Evolutionary conservation across 129 eudicot species (phyloP), one percentile per base, ranked within the genome.

Genomic region (Lactuca saligna): DNA sequence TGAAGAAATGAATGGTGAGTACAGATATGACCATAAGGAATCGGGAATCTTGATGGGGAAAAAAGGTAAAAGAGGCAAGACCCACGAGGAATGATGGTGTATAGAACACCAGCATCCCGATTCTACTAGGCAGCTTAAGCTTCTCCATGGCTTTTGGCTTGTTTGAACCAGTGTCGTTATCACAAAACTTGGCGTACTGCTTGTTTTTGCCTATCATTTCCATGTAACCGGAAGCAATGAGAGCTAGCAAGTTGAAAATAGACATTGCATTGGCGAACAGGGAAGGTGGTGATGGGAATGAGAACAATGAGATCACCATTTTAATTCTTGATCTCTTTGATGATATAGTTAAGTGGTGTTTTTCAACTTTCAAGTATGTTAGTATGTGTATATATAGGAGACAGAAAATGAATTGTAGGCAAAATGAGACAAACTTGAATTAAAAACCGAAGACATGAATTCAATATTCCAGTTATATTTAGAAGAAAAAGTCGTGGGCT

Each of bases 181-280:
- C 70, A 57, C 73, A 79, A 69, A 86, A 86, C 75, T 83, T 86
- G 48, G 91, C 83, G 61, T 86, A 83, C 60, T 80, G 78, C 66
- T 80, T 76, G 67, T 86, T 80, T 13, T 76, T 73, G 44, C 88
- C 88, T 38, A 63, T 72, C 7, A 53, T 34, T 60, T 83, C 84
- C 48, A 73, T 72, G 12, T 72, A 38, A 17, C 80, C 82, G 6
- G 62, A 34, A 60, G 38, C 60, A 60, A 63, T 53, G 8, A 64
- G 35, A 6, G 66, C 66, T 4, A 69, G 0, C 6, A 70, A 54
- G 64, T 61, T 69, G 39, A 68, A 38, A 41, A 57, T 58, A 7
- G 86, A 69, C 82, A 77, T 69, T 5, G 39, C 8, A 6, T 70
- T 68, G 20, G 77, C 57, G 61, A 72, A 64, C 50, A 59, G 69